phyloP scores from a whole-genome alignment of 169 alveolate species.

The Perkinsus marinus region DNA sequence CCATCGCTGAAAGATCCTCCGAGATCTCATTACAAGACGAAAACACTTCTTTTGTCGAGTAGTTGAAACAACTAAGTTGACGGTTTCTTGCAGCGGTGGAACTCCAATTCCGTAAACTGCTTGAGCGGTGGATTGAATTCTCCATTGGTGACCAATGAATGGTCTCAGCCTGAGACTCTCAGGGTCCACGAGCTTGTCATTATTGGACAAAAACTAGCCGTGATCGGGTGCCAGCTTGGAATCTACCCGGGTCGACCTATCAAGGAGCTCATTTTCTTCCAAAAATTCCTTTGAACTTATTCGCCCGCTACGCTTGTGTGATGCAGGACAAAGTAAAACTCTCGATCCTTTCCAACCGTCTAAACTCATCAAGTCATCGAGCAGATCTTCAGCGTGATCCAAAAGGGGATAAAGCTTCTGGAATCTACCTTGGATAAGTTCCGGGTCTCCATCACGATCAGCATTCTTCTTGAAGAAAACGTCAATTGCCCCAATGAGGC shows the following conservation, averaged over 20 bases:
- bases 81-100: background rate
- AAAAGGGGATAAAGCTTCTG: background rate
- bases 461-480: background rate
- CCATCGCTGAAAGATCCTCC: background rate
- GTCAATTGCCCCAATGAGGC: no score
- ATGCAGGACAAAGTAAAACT: background rate
- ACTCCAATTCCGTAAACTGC: background rate
- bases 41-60: background rate
- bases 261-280: background rate
- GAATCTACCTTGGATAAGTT: background rate
- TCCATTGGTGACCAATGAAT: background rate
- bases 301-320: background rate
- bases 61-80: no score
- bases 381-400: background rate
- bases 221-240: background rate
- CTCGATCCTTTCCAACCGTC: background rate
- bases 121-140: background rate
- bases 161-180: no score
- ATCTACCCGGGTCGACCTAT: background rate
- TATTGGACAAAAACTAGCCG: background rate
- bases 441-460: background rate
- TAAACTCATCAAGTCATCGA: background rate
- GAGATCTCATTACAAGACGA: background rate
- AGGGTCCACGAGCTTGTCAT: background rate
- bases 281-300: background rate